Evolutionary conservation across 2,329 filamentous ascomycete genomes (phyloP), one percentile per base, ranked within the genome.

Genomic region (Botrytis elliptica): DNA sequence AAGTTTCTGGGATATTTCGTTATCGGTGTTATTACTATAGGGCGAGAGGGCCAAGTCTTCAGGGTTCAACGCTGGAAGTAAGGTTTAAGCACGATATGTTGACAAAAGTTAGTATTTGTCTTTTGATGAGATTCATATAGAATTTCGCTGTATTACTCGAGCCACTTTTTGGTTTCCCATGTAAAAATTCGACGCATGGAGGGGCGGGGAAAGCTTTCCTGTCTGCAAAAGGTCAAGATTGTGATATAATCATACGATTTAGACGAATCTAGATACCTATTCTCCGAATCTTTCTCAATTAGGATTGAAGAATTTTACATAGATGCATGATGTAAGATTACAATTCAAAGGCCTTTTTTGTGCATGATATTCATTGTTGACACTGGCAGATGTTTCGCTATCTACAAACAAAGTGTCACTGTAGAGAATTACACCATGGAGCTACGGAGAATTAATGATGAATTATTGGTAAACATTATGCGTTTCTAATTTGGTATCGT

Each of bases 171-270:
- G 29, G n/a, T 66, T 38, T 49, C 33, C 16, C 46, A 40, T 10
- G 46, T n/a, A 52, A 66, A 20, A 38, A 38, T 55, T 55, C 46
- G 16, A 36, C 25, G 46, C 36, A 40, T 18, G 36, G 46, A 68
- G 46, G 46, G 36, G 65, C 36, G 49, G 25, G 65, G 36, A 52
- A 67, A 67, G 44, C 8, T n/a, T 67, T 67, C 33, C 64, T n/a
- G 57, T 63, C 65, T 63, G 42, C 72, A 64, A 75, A 67, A 42
- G 65, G 44, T 36, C 55, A 60, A 70, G 46, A 55, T 42, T 57
- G 65, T 68, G 46, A 68, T 68, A 68, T 14, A 42, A 68, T 68
- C 36, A 33, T 68, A 55, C 16, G 46, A 68, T 68, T 33, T 33
- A 64, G 25, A 42, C 57, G 55, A 59, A 74, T 60, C 20, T 18